Evolutionary conservation across 1,284 basidiomycete species (phyloP).

Genomic region (Rhodotorula sp.): DNA sequence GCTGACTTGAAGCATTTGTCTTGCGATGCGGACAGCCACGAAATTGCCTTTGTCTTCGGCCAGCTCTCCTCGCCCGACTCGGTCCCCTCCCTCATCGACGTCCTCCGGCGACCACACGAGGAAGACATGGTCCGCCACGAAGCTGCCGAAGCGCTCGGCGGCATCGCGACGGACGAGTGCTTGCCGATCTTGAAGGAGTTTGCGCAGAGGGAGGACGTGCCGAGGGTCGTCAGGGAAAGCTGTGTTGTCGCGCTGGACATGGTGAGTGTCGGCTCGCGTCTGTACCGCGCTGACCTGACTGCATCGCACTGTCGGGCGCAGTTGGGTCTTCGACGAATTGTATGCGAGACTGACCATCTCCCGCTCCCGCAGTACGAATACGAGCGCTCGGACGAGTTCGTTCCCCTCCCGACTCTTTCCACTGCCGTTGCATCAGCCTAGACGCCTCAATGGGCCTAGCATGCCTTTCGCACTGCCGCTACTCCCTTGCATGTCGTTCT

Average conservation of each 20-base stretch:
- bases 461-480: background rate
- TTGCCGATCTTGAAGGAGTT: constrained; percentile 82
- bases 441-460: background rate
- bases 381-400: constrained; percentile 66
- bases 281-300: background rate
- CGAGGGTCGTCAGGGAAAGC: constrained; percentile 88
- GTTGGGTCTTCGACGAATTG: background rate
- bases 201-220: constrained; percentile 72
- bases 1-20: background rate
- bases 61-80: constrained; percentile 88
- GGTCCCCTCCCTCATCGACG: constrained; percentile 76
- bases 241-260: constrained; percentile 96
- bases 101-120: constrained; percentile 70
- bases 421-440: constrained; percentile 10
- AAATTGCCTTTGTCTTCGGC: constrained; percentile 97
- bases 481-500: background rate
- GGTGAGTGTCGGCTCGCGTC: constrained; percentile 48
- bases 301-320: no score
- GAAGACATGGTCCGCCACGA: constrained; percentile 99
- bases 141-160: constrained; percentile 95
- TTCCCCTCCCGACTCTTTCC: constrained; percentile 21
- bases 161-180: constrained; percentile 87
- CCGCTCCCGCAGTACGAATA: constrained; percentile 70
- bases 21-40: constrained; percentile 62
- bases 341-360: background rate